Evolutionary conservation across 1,284 basidiomycete species (phyloP), one percentile per base, ranked within the genome.

Genomic region (Tilletia walkeri): DNA sequence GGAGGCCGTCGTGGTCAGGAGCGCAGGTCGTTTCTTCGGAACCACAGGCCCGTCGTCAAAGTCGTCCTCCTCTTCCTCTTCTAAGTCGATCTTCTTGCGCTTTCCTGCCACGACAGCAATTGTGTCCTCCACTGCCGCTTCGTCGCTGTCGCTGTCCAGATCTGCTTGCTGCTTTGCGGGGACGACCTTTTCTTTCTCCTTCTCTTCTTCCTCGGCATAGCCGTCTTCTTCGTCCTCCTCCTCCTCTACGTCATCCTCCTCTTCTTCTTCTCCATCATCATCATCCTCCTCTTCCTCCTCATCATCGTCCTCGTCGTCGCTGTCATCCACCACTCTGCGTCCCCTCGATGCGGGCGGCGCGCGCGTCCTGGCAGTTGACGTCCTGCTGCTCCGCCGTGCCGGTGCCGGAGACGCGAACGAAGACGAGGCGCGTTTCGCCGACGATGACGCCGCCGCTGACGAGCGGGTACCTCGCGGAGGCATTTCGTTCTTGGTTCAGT

Each of bases 261-360:
- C 49, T 9, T 50, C 50, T 3, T 66, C 50, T 3, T 71, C 59
- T 2, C 34, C 56, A 12, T 72, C 50, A 47, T 71, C 41, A 6
- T 73, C 73, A 14, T 77, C 69, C 1, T 65, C 67, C 1, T 70
- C 66, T 9, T 70, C 69, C 2, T 71, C 66, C n/a, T 68, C 54
- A 24, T 70, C 16, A n/a, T 61, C 72, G 10, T 63, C 68, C 36
- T 66, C 54, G 4, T 63, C 61, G 24, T 66, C 38, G 50, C 54
- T 56, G 12, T 63, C 50, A 4, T 38, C 54, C 14, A 68, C 66
- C 59, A 53, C 53, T 61, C 48, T 68, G 45, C 53, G 65, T 61
- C 39, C 54, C 54, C 38, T 34, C 0, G 59, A 47, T 41, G 61
- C 6, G 69, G 72, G 45, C 53, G 71, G 34, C 7, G 70, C 50